Conservation (phyloP, 129 eudicot species). For the Oenanthe sinensis region DNA sequence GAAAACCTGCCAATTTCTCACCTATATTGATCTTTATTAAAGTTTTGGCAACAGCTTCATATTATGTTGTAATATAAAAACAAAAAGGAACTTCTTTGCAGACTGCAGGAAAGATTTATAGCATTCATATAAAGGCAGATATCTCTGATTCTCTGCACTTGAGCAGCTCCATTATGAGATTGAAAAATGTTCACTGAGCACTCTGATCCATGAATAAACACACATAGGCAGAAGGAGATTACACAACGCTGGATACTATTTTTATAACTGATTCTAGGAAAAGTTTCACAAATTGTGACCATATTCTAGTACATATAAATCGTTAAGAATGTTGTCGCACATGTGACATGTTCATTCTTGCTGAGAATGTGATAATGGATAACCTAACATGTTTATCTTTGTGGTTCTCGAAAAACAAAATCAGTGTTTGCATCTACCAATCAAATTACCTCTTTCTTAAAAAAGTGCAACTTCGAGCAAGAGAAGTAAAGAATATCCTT, state of each 20-base stretch:
- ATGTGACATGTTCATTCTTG: background rate
- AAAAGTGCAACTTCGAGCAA: constrained; percentile 49
- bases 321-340: background rate
- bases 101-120: background rate
- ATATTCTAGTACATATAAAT: background rate
- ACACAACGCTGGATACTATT: background rate
- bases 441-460: constrained; percentile 43
- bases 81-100: background rate
- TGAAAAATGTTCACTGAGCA: background rate
- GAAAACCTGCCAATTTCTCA: background rate
- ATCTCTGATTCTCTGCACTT: background rate
- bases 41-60: background rate
- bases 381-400: background rate
- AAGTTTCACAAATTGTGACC: background rate
- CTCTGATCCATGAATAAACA: background rate
- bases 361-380: background rate
- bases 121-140: background rate
- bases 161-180: background rate
- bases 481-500: constrained; percentile 56
- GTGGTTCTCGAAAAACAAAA: background rate
- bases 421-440: background rate
- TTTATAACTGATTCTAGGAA: background rate
- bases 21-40: background rate
- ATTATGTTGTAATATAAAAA: background rate
- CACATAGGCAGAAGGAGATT: background rate